Evolutionary conservation across 2,329 filamentous ascomycete genomes (phyloP).

Genomic region (Fusarium verticillioides): DNA sequence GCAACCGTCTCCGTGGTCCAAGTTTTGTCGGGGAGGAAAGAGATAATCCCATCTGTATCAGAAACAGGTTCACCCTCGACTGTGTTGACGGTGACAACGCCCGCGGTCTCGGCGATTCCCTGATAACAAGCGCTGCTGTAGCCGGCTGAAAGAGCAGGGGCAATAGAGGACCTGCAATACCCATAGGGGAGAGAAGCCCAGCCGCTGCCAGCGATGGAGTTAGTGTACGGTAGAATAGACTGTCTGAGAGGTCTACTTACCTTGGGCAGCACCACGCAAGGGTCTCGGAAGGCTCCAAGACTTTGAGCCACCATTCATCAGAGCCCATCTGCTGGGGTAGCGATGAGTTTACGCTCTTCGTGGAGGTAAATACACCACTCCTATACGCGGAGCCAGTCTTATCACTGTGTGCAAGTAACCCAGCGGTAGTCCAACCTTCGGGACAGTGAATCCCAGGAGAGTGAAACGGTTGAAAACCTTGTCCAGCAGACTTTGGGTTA

Average conservation of each 20-base stretch:
- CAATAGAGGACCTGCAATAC: conserved; percentile 21
- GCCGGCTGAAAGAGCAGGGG: not conserved
- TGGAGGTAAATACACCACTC: conserved; percentile 24
- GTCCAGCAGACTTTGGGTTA: not conserved
- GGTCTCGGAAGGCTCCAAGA: conserved; percentile 34
- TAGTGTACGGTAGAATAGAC: not conserved
- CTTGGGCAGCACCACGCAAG: conserved; percentile 40
- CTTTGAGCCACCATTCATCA: conserved; percentile 1
- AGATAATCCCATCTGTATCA: not conserved
- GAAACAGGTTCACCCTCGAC: conserved; percentile 22
- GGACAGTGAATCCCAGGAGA: conserved; percentile 43
- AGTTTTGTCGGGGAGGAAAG: not conserved
- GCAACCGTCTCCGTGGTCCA: not conserved
- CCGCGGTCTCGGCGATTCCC: not conserved
- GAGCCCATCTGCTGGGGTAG: not conserved
- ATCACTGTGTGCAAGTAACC: conserved; percentile 13
- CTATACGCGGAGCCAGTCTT: not conserved
- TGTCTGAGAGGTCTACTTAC: not conserved
- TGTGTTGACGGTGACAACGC: not conserved
- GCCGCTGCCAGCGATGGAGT: conserved; percentile 10
- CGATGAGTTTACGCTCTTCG: not conserved
- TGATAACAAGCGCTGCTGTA: not conserved
- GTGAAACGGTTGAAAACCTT: conserved; percentile 31
- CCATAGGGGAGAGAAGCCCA: conserved; percentile 11
- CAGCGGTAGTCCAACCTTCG: conserved; percentile 41